phyloP scores from a whole-genome alignment of 2,329 filamentous ascomycete species.

The Venturia asperata region DNA sequence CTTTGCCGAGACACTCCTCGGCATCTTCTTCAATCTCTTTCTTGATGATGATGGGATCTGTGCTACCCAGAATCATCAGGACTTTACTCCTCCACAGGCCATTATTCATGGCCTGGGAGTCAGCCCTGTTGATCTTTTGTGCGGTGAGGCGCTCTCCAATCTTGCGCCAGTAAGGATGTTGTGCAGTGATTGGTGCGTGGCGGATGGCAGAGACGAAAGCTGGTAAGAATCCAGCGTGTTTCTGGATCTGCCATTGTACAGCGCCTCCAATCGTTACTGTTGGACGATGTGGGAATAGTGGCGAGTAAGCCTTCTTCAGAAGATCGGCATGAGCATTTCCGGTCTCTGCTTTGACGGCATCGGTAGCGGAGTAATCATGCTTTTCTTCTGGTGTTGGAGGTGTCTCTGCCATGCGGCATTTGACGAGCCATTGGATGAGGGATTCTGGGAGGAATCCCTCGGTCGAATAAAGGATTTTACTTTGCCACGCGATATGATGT shows the following conservation, averaged over 20 bases:
- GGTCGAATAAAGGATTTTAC: constrained; percentile 54
- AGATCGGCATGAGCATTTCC: constrained; percentile 2
- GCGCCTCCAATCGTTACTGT: constrained; percentile 53
- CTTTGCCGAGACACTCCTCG: constrained; percentile 46
- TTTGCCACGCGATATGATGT: constrained; percentile 53
- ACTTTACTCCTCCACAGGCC: constrained; percentile 46
- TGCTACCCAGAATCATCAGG: constrained; percentile 57
- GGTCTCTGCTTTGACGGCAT: constrained; percentile 15
- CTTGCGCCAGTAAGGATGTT: constrained; percentile 54
- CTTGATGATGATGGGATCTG: constrained; percentile 60
- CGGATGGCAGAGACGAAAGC: constrained; percentile 66
- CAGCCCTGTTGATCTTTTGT: constrained; percentile 30
- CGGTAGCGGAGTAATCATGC: background rate
- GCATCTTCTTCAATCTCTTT: constrained; percentile 59
- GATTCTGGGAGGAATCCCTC: constrained; percentile 27
- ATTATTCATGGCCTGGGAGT: constrained; percentile 27
- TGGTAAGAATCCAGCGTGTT: constrained; percentile 60
- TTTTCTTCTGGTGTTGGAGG: background rate
- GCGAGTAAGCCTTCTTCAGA: background rate
- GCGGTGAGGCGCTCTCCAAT: constrained; percentile 46
- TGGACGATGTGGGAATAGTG: constrained; percentile 46
- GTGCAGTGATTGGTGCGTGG: constrained; percentile 60
- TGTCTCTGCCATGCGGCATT: background rate
- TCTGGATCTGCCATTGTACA: constrained; percentile 61
- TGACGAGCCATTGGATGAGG: constrained; percentile 15